phyloP scores from a whole-genome alignment of 1,284 basidiomycete species.

The Ustilago bromivora region DNA sequence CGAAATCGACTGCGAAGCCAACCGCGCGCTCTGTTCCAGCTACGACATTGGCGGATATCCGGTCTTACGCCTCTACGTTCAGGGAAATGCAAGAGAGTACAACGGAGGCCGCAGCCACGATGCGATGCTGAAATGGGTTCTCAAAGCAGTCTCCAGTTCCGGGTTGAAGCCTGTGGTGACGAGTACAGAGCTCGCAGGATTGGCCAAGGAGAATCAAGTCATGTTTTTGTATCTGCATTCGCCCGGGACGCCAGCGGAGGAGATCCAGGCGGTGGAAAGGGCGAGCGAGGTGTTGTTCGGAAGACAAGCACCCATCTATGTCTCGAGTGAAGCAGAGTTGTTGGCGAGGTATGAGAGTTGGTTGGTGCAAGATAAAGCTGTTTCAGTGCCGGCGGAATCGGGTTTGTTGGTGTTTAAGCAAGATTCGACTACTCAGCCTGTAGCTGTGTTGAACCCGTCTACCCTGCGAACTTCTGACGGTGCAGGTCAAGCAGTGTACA shows the following conservation, averaged over 20 bases:
- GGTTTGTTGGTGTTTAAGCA: constrained; percentile 68
- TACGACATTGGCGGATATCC: constrained; percentile 60
- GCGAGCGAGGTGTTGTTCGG: constrained; percentile 36
- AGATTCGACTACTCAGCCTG: constrained; percentile 41
- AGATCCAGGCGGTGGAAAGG: constrained; percentile 34
- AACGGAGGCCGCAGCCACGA: constrained; percentile 56
- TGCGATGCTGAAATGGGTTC: constrained; percentile 62
- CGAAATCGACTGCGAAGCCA: constrained; percentile 64
- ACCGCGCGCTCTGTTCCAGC: constrained; percentile 47
- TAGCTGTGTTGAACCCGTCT: constrained; percentile 38
- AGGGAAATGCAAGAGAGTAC: constrained; percentile 58
- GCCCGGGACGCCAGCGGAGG: constrained; percentile 32
- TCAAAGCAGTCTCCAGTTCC: constrained; percentile 52
- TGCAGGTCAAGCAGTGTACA: constrained; percentile 15
- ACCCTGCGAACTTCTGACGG: constrained; percentile 16
- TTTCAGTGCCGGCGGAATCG: constrained; percentile 29
- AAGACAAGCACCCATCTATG: constrained; percentile 39
- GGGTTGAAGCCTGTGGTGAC: constrained; percentile 44
- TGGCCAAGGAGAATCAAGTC: constrained; percentile 53
- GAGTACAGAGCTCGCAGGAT: constrained; percentile 27
- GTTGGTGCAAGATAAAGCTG: constrained; percentile 18
- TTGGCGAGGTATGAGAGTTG: constrained; percentile 42
- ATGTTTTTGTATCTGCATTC: constrained; percentile 62
- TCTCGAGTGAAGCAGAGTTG: constrained; percentile 51
- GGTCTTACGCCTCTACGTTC: constrained; percentile 59